Evolutionary conservation across 192 early-diverging fungal genomes (phyloP).

Genomic region (Rhizoclosmatium globosum): DNA sequence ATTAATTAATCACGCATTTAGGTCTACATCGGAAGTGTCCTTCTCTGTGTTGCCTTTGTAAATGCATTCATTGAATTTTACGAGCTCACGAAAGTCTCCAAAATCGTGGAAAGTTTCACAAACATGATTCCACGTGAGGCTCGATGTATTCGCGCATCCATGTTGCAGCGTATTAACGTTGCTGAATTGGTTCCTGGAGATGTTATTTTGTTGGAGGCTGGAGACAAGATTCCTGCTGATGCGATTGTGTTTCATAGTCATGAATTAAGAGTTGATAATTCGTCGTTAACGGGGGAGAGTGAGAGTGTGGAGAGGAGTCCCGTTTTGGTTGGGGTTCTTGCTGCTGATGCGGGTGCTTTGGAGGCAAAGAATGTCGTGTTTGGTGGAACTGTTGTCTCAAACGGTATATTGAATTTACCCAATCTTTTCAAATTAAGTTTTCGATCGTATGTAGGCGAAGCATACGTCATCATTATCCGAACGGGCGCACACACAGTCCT

Average conservation of each 20-base stretch:
- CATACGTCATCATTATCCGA: conserved; percentile 54
- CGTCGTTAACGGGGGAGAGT: conserved; percentile 60
- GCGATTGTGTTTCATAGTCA: conserved; percentile 39
- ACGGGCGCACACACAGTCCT: conserved; percentile 59
- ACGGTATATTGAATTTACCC: conserved; percentile 9
- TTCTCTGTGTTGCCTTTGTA: conserved; percentile 60
- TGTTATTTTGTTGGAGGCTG: conserved; percentile 46
- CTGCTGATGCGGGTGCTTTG: conserved; percentile 42
- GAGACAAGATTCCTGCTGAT: conserved; percentile 59
- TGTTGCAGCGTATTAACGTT: conserved; percentile 29
- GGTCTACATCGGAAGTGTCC: conserved; percentile 57
- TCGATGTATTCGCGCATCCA: conserved; percentile 45
- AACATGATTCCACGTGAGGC: conserved; percentile 53
- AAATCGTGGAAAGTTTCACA: conserved; percentile 81
- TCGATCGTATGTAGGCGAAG: conserved; percentile 47
- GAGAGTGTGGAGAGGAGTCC: conserved; percentile 48
- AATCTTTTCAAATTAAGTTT: not conserved
- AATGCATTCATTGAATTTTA: conserved; percentile 68
- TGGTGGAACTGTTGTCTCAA: conserved; percentile 50
- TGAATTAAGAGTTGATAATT: conserved; percentile 60
- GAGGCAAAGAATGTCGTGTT: conserved; percentile 61
- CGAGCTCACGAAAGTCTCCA: conserved; percentile 70
- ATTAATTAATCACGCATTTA: not conserved
- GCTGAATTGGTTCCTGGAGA: conserved; percentile 56
- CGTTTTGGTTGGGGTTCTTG: conserved; percentile 20